Conservation (phyloP, 23 red algal genomes). For the Gracilaria caudata region DNA sequence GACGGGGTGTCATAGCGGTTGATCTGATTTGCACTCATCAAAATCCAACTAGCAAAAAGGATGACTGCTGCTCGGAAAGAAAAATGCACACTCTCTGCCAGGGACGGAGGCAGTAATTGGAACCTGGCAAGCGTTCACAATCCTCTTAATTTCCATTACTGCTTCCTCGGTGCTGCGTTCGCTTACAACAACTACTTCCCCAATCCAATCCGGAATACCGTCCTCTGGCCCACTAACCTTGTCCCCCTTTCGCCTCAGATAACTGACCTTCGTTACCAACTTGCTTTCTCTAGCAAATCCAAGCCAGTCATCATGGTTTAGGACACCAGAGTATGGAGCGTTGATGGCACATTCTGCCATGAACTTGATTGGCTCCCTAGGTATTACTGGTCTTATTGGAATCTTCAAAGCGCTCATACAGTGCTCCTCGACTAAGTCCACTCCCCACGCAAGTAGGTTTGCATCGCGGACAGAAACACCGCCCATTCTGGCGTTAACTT, state of each 20-base stretch:
- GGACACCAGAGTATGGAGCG: conserved; percentile 82
- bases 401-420: conserved; percentile 86
- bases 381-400: conserved; percentile 77
- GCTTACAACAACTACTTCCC: conserved; percentile 77
- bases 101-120: conserved; percentile 32
- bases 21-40: not conserved
- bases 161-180: conserved; percentile 29
- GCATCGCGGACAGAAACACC: conserved; percentile 93
- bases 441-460: conserved; percentile 90
- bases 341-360: conserved; percentile 91
- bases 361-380: conserved; percentile 69
- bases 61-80: conserved; percentile 39
- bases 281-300: conserved; percentile 52
- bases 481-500: conserved; percentile 99
- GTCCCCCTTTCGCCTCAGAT: conserved; percentile 80
- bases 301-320: conserved; percentile 82
- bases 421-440: conserved; percentile 98
- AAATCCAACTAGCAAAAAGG: conserved; percentile 37
- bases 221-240: conserved; percentile 85
- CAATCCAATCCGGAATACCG: conserved; percentile 89
- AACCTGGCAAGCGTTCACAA: conserved; percentile 24
- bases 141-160: conserved; percentile 1
- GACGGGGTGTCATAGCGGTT: not conserved
- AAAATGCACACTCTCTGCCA: conserved; percentile 33
- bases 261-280: conserved; percentile 50